phyloP scores from a whole-genome alignment of 805 yeast genomes.

The Ogataea neopini region DNA sequence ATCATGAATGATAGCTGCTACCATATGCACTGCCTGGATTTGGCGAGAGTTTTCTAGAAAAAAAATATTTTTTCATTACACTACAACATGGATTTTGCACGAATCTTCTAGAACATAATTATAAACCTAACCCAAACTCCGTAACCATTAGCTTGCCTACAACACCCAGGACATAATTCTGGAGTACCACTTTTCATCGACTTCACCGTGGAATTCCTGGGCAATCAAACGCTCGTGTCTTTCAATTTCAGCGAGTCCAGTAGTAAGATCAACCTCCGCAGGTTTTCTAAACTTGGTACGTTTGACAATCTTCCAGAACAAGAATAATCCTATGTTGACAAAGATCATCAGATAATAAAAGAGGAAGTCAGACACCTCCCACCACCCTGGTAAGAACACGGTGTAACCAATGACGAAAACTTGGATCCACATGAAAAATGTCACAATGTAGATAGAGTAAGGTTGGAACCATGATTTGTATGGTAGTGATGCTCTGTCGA shows the following conservation, averaged over 20 bases:
- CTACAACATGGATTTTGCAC: background rate
- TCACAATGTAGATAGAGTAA: slow-evolving; percentile 36
- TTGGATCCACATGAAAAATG: slow-evolving; percentile 31
- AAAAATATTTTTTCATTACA: background rate
- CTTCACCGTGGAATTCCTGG: slow-evolving; percentile 4
- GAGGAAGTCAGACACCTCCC: slow-evolving; percentile 41
- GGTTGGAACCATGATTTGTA: slow-evolving; percentile 46
- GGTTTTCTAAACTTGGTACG: slow-evolving; percentile 40
- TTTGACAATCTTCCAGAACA: slow-evolving; percentile 39
- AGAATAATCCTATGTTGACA: slow-evolving; percentile 38
- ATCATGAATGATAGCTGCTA: background rate
- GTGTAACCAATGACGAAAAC: slow-evolving; percentile 40
- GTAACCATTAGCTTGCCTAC: background rate
- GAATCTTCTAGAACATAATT: slow-evolving; percentile 15
- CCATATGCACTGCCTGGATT: slow-evolving; percentile 12
- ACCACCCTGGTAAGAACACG: slow-evolving; percentile 41
- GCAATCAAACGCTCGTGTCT: slow-evolving; percentile 35
- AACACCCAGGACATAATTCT: slow-evolving; percentile 13
- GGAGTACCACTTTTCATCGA: slow-evolving; percentile 12
- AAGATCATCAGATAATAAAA: slow-evolving; percentile 46
- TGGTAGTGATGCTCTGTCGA: slow-evolving; percentile 41
- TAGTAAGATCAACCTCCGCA: slow-evolving; percentile 39
- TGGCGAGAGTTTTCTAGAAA: slow-evolving; percentile 19
- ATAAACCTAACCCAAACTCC: background rate
- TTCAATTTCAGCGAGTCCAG: slow-evolving; percentile 43